Evolutionary conservation across 306 rosid genomes (phyloP).

Genomic region (Malus fusca): DNA sequence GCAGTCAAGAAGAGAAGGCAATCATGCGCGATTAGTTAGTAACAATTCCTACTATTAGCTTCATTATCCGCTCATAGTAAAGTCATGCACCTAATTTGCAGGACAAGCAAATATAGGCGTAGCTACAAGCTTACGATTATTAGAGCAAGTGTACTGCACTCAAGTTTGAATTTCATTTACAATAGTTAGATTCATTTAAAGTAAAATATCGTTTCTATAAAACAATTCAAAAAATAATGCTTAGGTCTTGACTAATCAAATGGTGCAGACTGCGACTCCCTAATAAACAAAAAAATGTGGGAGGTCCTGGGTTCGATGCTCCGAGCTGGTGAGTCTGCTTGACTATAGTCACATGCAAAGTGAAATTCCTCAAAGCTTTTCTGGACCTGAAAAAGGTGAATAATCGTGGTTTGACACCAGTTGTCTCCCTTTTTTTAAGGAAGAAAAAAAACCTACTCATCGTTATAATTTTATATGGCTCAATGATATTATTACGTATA

Average conservation of each 20-base stretch:
- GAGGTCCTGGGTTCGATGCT: no score
- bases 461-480: not conserved
- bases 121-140: not conserved
- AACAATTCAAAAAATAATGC: no score
- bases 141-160: not conserved
- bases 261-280: no score
- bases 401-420: no score
- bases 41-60: not conserved
- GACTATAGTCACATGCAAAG: no score
- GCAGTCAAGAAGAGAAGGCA: not conserved
- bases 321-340: no score
- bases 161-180: not conserved
- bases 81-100: not conserved
- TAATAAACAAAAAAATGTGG: no score
- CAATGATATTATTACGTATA: not conserved
- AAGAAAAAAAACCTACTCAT: not conserved
- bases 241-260: not conserved
- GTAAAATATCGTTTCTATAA: no score
- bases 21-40: not conserved
- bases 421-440: no score
- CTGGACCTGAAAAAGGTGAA: rapidly evolving
- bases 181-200: not conserved
- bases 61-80: not conserved
- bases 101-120: not conserved
- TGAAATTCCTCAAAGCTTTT: no score